A percentile compares a stretch with the other conserved stretches of the same genome.
These are phyloP conservation scores for Coccomyxa subellipsoidea DNA, from an alignment of 163 green algal species.

Conservation along the genomic window DNA sequence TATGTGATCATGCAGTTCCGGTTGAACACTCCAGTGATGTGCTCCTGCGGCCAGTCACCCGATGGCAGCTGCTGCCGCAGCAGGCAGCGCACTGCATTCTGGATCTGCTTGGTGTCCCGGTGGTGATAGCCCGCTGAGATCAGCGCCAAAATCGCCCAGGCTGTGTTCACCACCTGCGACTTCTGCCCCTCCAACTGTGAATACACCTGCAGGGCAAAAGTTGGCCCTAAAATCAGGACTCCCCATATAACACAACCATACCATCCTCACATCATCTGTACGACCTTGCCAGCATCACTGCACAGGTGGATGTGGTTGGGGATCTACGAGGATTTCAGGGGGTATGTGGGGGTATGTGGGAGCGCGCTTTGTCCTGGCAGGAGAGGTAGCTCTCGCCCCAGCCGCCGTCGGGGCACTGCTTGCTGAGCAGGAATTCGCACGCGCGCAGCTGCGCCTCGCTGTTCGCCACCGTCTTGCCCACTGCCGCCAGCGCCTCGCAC, in stretches of 20 bases:
- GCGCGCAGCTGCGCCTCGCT: conserved; percentile 55
- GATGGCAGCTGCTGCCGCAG: conserved; percentile 54
- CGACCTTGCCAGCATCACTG: too few relatives aligned
- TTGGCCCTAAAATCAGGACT: too few relatives aligned
- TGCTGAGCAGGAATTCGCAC: conserved; percentile 79
- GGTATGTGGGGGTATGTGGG: too few relatives aligned
- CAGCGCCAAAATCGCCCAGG: conserved; percentile 92
- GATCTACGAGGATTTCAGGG: too few relatives aligned
- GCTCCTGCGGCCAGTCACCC: conserved; percentile 94
- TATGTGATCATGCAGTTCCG: conserved; percentile 99
- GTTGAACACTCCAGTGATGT: conserved; percentile 99
- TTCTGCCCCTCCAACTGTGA: conserved; percentile 68
- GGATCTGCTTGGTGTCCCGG: conserved; percentile 53
- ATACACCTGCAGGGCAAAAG: conserved; percentile 78
- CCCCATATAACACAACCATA: too few relatives aligned
- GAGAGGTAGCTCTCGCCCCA: conserved; percentile 98
- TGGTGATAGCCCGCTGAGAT: conserved; percentile 71
- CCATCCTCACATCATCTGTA: too few relatives aligned
- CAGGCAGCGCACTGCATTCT: conserved; percentile 49
- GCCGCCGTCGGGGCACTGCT: conserved; percentile 87
- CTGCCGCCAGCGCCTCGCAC: conserved; percentile 64
- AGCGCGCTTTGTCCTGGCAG: conserved; percentile 85
- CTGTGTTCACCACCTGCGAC: conserved; percentile 95
- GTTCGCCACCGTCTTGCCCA: conserved; percentile 56
- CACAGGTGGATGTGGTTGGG: too few relatives aligned